Conservation (phyloP, 805 yeast genomes). For the Metschnikowia drakensbergensis region DNA sequence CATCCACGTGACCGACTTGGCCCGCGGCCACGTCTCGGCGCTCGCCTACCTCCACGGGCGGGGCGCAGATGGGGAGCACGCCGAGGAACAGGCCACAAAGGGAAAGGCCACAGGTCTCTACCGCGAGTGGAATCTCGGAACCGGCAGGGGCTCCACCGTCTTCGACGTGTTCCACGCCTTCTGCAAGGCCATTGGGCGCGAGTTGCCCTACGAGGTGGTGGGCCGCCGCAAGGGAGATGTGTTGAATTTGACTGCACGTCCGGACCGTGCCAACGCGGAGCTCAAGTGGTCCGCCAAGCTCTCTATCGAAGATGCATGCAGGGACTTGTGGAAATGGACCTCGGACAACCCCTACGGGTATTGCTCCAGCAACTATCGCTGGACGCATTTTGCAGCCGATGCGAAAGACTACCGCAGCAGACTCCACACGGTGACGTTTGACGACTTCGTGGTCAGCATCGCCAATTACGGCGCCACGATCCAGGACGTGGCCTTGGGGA, state of each 20-base stretch:
- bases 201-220: slow-evolving; percentile 60
- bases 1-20: slow-evolving; percentile 76
- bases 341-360: slow-evolving; percentile 63
- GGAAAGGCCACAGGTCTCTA: slow-evolving; percentile 34
- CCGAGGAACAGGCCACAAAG: too few species aligned
- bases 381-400: slow-evolving; percentile 25
- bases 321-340: slow-evolving; percentile 78
- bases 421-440: slow-evolving; percentile 29
- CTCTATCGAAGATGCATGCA: slow-evolving; percentile 59
- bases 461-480: slow-evolving; percentile 52
- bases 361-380: slow-evolving; percentile 29
- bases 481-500: slow-evolving; percentile 39
- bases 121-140: slow-evolving; percentile 81
- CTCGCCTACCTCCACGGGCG: slow-evolving; percentile 47
- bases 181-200: slow-evolving; percentile 58
- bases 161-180: slow-evolving; percentile 66
- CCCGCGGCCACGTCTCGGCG: slow-evolving; percentile 73
- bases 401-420: slow-evolving; percentile 26
- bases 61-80: slow-evolving; percentile 26
- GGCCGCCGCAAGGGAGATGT: slow-evolving; percentile 77
- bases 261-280: slow-evolving; percentile 62
- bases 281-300: slow-evolving; percentile 59
- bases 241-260: slow-evolving; percentile 66
- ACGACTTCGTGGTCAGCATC: slow-evolving; percentile 37
- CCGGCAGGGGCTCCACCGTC: slow-evolving; percentile 78